These are phyloP conservation scores for Emergomyces orientalis DNA, from an alignment of 2,329 filamentous ascomycete genomes.

Conservation along the genomic window DNA sequence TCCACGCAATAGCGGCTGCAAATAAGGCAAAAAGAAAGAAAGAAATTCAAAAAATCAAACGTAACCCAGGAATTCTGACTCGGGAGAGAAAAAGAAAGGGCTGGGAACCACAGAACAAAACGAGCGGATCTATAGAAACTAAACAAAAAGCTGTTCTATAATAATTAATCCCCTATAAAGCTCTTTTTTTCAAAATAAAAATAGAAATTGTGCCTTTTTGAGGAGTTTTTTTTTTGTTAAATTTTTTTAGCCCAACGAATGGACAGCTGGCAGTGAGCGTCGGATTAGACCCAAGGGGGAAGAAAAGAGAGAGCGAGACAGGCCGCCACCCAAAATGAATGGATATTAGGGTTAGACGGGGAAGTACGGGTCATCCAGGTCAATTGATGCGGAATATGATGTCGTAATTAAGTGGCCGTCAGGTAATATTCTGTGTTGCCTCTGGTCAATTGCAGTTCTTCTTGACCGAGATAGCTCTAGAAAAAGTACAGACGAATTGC, in stretches of 20 bases:
- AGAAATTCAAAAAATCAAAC: background rate
- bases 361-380: background rate
- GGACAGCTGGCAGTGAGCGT: background rate
- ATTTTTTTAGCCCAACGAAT: background rate
- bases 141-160: background rate
- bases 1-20: background rate
- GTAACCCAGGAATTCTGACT: background rate
- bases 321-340: background rate
- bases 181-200: background rate
- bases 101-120: background rate
- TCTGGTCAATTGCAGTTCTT: background rate
- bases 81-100: background rate
- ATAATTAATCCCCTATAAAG: background rate
- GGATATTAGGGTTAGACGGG: background rate
- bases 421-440: background rate
- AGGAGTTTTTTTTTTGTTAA: background rate
- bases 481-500: background rate
- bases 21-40: background rate
- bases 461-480: background rate
- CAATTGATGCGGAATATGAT: background rate
- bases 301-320: background rate
- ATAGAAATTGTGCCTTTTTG: too few species aligned
- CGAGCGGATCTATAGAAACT: background rate
- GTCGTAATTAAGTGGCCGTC: conserved; percentile 3
- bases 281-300: background rate